Base-by-base conservation (phyloP, 2,329 filamentous ascomycete genomes). In the Pseudophaeomoniella oleicola region DNA sequence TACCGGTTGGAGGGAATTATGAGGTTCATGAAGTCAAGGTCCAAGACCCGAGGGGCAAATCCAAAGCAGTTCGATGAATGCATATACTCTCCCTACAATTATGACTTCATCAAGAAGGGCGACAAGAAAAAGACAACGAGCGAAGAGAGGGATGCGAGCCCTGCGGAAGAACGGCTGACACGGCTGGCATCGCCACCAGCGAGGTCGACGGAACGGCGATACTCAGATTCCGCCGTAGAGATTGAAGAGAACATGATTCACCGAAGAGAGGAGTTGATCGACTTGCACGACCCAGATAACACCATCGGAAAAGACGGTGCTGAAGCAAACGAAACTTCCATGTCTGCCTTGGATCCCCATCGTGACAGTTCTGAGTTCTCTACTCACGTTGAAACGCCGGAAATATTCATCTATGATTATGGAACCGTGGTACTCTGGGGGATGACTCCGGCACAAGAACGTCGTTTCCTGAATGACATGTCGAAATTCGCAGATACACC, bases 401-500 rank as follows among this genome's bases (percentile, higher is more conserved):
- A 98, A 56, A 72, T 94, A 2, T 98, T 98, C 55, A 68, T 98
- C 10, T 98, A 96, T 52, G 84, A 94, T 53, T 98, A 98, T 52
- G 90, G 90, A 40, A 93, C 94, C 2, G 84, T 94, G 4, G 90
- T 98, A 11, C 86, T 96, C 54, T 98, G 90, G 90, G 90, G 90
- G 47, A 96, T 98, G 90, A 80, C 82, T 0, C 67, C 81, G n/a
- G 69, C 74, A 18, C 81, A 98, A 49, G 90, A 98, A 62, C 79
- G 83, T 46, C 75, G 82, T 29, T 94, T 98, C 53, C 65, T 98
- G 12, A 90, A 90, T 48, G 88, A 98, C 50, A 81, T 98, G 42
- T 75, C 84, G 39, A 94, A 90, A 52, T 98, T 96, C 48, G 90
- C 94, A 57, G 72, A 77, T 30, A 88, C 94, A 54, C 94, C 94